Evolutionary conservation across 2,329 filamentous ascomycete species (phyloP), one percentile per base, ranked within the genome.

Genomic region (Paraphoma sp.): DNA sequence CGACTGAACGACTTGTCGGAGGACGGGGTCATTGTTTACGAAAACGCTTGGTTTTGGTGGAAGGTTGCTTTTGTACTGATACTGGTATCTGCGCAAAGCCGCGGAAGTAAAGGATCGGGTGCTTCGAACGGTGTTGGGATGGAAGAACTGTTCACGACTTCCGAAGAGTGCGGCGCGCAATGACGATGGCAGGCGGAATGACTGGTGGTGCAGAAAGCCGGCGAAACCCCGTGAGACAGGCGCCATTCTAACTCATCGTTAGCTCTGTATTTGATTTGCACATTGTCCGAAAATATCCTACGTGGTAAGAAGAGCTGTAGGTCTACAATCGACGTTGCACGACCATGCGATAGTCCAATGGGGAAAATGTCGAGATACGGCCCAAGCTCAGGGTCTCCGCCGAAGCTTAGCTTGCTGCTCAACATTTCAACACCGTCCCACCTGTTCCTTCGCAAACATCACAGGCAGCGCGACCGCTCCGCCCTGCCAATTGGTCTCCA

Each of bases 401-500:
- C 65, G 61, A 67, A 64, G 69, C 62, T 68, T 58, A 57, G 59
- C 60, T 59, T 61, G 30, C 49, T 58, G 62, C 72, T 62, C 74
- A 74, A 74, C 73, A 74, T 65, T 72, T 73, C 70, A 66, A 70
- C 68, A 64, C 51, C 48, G 56, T 61, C 51, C 57, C 49, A 52
- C 57, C 46, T 48, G 52, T 45, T 53, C 62, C 33, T 52, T 45
- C 49, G 60, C 58, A 57, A 60, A 49, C 47, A 51, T 47, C 56
- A 48, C 57, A 48, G 31, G 53, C 55, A 54, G 58, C 60, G 51
- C 59, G 53, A 65, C 54, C 56, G 54, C 46, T 45, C 49, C 49
- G 48, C 50, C 41, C 53, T 45, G 67, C 61, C 71, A 69, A 67
- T 69, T 66, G 68, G 60, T 49, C 45, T 55, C 52, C 54, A 91